Percentiles rank a stretch among this genome's conserved stretches.
Evolutionary conservation across 345 rosid genomes (phyloP).

Genomic region (Corymbia maculata): DNA sequence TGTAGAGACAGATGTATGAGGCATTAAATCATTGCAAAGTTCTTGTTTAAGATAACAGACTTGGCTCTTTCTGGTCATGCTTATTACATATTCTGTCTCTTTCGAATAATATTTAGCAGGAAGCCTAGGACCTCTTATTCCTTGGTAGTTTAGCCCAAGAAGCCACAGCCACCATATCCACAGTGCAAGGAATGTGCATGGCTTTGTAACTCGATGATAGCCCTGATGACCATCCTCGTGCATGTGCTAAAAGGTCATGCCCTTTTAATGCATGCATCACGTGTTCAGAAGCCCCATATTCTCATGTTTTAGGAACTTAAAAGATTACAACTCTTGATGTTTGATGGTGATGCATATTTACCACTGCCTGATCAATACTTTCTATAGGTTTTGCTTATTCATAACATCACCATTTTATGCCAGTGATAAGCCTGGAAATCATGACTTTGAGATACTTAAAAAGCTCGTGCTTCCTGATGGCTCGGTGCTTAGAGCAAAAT

Average conservation of each 20-base stretch:
- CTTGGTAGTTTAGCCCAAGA: background rate
- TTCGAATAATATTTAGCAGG: background rate
- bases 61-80: background rate
- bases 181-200: background rate
- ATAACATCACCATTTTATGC: background rate
- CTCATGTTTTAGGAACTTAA: background rate
- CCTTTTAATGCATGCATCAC: background rate
- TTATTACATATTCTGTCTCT: background rate
- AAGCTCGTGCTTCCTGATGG: constrained; percentile 49
- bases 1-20: background rate
- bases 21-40: background rate
- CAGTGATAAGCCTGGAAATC: constrained; percentile 45
- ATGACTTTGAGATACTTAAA: constrained; percentile 41
- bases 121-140: background rate
- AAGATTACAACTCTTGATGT: background rate
- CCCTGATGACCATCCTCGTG: background rate
- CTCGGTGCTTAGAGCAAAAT: constrained; percentile 44
- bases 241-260: background rate
- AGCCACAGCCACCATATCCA: background rate
- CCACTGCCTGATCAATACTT: background rate
- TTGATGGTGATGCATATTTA: background rate
- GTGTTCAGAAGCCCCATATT: background rate
- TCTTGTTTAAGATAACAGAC: background rate
- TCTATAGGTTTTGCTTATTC: background rate
- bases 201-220: background rate